Evolutionary conservation across 768 basidiomycete genomes (phyloP).

Genomic region (Neoboletus subvelutipes): DNA sequence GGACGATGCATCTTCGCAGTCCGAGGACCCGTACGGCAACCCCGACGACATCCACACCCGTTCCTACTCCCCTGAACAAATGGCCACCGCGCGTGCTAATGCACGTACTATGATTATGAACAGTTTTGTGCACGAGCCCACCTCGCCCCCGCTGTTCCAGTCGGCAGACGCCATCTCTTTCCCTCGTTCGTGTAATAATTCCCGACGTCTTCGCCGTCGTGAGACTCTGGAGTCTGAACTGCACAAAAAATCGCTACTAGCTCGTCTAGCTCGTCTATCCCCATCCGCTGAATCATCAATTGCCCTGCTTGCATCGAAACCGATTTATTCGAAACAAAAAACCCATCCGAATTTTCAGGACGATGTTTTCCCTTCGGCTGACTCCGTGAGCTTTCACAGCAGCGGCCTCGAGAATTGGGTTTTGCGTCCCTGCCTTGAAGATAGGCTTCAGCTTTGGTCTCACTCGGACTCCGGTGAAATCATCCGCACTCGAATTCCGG

Average conservation of each 20-base stretch:
- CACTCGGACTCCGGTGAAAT: constrained; percentile 39
- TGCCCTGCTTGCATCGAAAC: constrained; percentile 40
- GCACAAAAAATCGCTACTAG: constrained; percentile 52
- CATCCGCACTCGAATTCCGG: constrained; percentile 40
- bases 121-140: constrained; percentile 39
- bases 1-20: constrained; percentile 39
- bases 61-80: constrained; percentile 25
- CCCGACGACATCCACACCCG: constrained; percentile 17
- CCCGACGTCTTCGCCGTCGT: constrained; percentile 35
- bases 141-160: constrained; percentile 51
- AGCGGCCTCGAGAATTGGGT: constrained; percentile 68
- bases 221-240: constrained; percentile 45
- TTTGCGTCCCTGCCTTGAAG: constrained; percentile 74
- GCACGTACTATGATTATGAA: constrained; percentile 46
- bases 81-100: constrained; percentile 37
- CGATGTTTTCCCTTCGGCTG: constrained; percentile 19
- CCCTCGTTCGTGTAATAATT: constrained; percentile 56
- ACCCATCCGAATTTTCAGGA: constrained; percentile 37
- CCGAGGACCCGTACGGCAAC: constrained; percentile 35
- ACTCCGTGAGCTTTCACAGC: constrained; percentile 35
- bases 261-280: constrained; percentile 43
- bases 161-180: constrained; percentile 38
- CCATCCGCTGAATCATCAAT: constrained; percentile 45
- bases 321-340: constrained; percentile 27
- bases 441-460: constrained; percentile 58